Evolutionary conservation across 306 rosid species (phyloP), one percentile per base, ranked within the genome.

Genomic region (Erythrophleum fordii): DNA sequence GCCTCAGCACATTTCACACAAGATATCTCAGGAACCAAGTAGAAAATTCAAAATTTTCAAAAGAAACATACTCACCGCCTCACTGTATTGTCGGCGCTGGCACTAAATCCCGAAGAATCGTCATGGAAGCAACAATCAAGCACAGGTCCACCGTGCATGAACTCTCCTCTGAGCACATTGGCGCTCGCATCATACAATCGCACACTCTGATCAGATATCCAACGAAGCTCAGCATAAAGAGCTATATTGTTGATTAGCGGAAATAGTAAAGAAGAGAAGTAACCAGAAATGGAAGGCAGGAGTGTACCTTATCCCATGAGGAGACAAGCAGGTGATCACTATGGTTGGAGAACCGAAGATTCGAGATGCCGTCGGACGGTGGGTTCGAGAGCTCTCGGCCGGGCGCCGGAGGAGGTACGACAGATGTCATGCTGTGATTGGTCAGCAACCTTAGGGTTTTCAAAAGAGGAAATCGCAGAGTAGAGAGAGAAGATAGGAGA

Each of bases 91-190:
- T 95, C 99, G 22, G 91, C 91, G 42, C 94, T 34, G 20, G 73
- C 99, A 55, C 92, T 95, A 83, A 95, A 95, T 16, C 98, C 98
- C 0, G 99, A 96, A 14, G 97, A 89, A 73, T 93, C 98, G 6
- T 93, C 98, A 53, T 96, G 98, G 91, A 96, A 96, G 88, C 97
- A 96, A 72, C 99, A 96, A 39, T 96, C 97, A 62, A 96, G 97
- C 6, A 96, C 94, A 6, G 98, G 90, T 12, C 93, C 95, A 4
- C 86, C 87, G 66, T 96, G 99, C 67, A 86, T 70, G 78, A 96
- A 96, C 90, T 96, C 98, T 31, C 94, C 96, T 23, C 90, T 91
- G 52, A 96, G 87, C 58, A 91, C 90, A 72, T 93, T 83, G 12
- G 96, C 91, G 82, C 88, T 93, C 16, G 97, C 98, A 73, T 96